Evolutionary conservation across 106 monocot species (phyloP), one percentile per base, ranked within the genome.

Genomic region (Apostasia ramifera): DNA sequence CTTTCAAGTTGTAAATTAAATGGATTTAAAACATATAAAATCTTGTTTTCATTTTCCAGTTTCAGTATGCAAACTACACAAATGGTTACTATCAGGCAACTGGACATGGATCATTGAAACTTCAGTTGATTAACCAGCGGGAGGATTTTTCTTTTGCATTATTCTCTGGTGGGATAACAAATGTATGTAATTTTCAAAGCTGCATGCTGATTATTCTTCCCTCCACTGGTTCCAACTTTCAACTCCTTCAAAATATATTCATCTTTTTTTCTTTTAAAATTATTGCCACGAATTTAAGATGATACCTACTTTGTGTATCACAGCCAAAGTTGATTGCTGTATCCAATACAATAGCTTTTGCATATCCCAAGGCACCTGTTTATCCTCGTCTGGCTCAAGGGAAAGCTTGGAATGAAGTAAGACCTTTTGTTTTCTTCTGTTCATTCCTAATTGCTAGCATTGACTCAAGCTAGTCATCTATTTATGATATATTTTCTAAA

Each of bases 331-430:
- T 99, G 61, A 67, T 99, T 56, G 79, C 93, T 43, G 61, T 83
- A 40, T 99, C 98, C 62, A 87, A 90, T 54, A 74, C 42, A 63
- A 74, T 99, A 13, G 46, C 78, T 57, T 99, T 93, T 81, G 62
- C 71, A 50, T 88, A 93, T 75, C 93, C 98, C 55, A 99, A 99
- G 56, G 93, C 93, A 39, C 98, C 98, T 72, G 81, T 90, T 55
- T 99, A 90, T 68, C 93, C 98, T 63, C 82, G 98, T 13, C 54
- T 99, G 67, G 87, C 98, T 70, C 98, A 90, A 83, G 93, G 98
- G 59, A 93, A 85, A 82, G 63, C 63, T 40, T 99, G 98, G 98
- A 82, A 99, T 87, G 98, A 93, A 75, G 93, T 90, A 77, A 87
- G 89, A 53, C 0, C 60, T n/a, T 9, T 71, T 59, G 59, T 11